Base-by-base conservation (phyloP, 1,284 basidiomycete species). In the Megacollybia platyphylla region DNA sequence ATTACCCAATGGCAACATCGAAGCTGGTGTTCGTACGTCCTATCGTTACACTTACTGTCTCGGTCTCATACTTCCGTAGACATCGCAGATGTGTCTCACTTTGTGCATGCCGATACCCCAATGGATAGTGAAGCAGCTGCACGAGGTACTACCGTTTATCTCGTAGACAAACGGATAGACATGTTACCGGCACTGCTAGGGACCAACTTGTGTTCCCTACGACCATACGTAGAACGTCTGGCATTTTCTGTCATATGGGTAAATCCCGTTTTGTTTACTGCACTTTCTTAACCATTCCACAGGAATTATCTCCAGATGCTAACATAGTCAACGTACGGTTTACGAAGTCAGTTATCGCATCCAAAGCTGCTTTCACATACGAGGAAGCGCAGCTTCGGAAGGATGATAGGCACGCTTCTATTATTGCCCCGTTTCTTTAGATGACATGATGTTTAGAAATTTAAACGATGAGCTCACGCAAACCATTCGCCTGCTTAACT, bases 181-280 rank as follows among this genome's bases (percentile, higher is more conserved):
- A 99, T 99, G 96, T 71, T 99, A 42, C 96, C 96, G 0, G 72
- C 85, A 11, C 68, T 99, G 7, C 72, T 99, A 7, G 96, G 96
- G 1, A 98, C 96, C 2, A 98, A 98, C 54, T 65, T 99, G 5
- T 99, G 96, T 59, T 97, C 92, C 1, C 68, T 99, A 36, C 70
- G 94, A 34, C 92, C 94, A 0, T 76, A 86, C 54, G 94, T 99
- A 2, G 96, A 98, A 63, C 72, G 96, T 30, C 64, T 98, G 27
- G 96, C 96, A 0, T 98, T 99, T 60, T 93, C 90, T 0, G 87
- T 83, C 4, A 87, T 98, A 39, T 99, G 96, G 96, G 92, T 92
- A 54, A 47, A 61, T 36, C 3, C 24, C 41, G 0, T 46, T 47
- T n/a, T 36, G 36, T 9, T 17, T 7, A 31, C 13, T 28, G 4